Base-by-base conservation (phyloP, 345 rosid genomes). In the Raphanus sativus region DNA sequence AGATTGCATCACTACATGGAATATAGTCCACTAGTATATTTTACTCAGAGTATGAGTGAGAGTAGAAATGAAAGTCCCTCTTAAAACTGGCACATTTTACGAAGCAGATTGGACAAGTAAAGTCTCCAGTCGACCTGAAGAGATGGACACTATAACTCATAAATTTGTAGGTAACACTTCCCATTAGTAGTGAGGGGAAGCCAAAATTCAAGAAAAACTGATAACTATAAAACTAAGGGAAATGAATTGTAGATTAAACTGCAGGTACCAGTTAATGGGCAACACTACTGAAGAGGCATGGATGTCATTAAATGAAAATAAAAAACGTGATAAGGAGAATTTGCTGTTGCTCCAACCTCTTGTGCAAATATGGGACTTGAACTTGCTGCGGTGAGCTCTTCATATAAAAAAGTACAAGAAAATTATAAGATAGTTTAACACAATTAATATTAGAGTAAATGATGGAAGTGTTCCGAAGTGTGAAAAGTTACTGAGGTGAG, bases 21-120 rank as follows among this genome's bases (percentile, higher is more conserved):
- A 21, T 21, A 21, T 21, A 21, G 21, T 21, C 21, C 21, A 21
- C 21, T 21, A 21, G 21, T 21, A 21, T 21, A 21, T 21, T 21
- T 21, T 21, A 21, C 21, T 21, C 21, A 21, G 21, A 21, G 21
- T 21, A 21, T 21, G 21, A 21, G 21, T 21, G 59, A 55, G 21
- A 62, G 58, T 21, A 48, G 62, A 63, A 54, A 69, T 42, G 54
- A 69, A 63, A 69, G 67, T 69, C 66, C 42, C 91, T 98, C 99
- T 91, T 91, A 79, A 89, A 93, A 88, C 97, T 93, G 66, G 85
- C 93, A 79, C 98, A 95, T 83, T 90, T 95, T 58, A 87, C 91
- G 84, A 93, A 87, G 88, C 99, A 93, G 82, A 95, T 89, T 75
- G 99, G 96, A 82, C 99, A 93, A 56, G 97, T 84, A 84, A 91